Evolutionary conservation across 495 filamentous ascomycete genomes (phyloP).

Genomic region (Hypoxylon trugodes): DNA sequence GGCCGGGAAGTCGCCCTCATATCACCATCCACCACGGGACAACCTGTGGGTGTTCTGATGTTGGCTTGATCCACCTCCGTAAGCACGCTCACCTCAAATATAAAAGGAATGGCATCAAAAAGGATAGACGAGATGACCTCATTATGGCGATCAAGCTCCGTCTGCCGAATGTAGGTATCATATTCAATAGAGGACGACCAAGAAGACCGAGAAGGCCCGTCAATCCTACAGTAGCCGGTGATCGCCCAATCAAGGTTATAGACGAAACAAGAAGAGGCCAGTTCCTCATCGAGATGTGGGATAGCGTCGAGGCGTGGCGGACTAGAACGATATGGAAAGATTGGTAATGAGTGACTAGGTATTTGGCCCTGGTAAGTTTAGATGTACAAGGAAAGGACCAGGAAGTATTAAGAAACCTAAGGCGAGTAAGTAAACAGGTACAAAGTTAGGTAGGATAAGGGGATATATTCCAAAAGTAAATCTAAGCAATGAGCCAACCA

Average conservation of each 20-base stretch:
- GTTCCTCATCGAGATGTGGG: conserved; percentile 32
- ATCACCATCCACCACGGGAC: conserved; percentile 14
- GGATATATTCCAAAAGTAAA: too few species aligned
- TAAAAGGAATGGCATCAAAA: conserved; percentile 1
- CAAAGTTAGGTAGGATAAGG: too few species aligned
- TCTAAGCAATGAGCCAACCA: too few species aligned
- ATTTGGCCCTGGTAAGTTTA: neutral
- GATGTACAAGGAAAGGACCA: neutral
- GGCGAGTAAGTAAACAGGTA: neutral
- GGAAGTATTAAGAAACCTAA: neutral
- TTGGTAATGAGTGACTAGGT: conserved; percentile 34
- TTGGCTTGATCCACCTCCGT: neutral
- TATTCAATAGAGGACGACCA: neutral
- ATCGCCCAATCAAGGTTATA: conserved; percentile 1
- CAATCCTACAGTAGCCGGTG: neutral
- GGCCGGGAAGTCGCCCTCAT: neutral
- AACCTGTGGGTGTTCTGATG: neutral
- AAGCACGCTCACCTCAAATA: conserved; percentile 5
- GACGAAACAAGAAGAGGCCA: conserved; percentile 22
- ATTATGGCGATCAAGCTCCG: conserved; percentile 21
- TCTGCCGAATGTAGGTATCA: conserved; percentile 8
- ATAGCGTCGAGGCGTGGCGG: conserved; percentile 25
- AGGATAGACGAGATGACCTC: conserved; percentile 11
- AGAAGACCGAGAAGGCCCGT: neutral
- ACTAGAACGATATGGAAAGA: conserved; percentile 37